Evolutionary conservation across 306 rosid species (phyloP).

Genomic region (Citrullus mucosospermus): DNA sequence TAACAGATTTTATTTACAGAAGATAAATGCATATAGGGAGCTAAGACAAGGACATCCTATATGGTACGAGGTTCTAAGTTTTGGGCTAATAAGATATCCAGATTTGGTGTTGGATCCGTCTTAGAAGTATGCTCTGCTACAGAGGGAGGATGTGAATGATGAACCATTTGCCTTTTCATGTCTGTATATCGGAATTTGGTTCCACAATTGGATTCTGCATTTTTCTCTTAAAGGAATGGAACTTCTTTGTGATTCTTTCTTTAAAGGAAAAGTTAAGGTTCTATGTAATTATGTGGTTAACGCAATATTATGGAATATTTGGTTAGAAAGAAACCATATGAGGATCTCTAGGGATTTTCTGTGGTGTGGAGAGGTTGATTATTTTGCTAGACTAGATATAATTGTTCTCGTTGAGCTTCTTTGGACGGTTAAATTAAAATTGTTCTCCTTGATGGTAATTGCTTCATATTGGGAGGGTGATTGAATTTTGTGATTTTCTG

Average conservation of each 20-base stretch:
- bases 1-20: neutral
- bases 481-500: neutral
- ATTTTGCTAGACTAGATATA: neutral
- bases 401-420: neutral
- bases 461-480: neutral
- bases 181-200: neutral
- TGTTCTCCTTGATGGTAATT: neutral
- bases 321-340: neutral
- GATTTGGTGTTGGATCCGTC: neutral
- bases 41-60: neutral
- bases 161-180: neutral
- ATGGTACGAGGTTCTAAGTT: neutral
- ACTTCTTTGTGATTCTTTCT: neutral
- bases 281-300: neutral
- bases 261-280: too few relatives aligned
- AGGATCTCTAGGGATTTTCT: neutral
- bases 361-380: neutral
- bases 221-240: neutral
- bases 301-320: neutral
- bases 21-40: neutral
- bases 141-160: neutral
- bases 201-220: neutral
- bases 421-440: too few relatives aligned
- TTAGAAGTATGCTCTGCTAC: neutral
- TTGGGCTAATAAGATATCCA: neutral